Conservation (phyloP, 73 alveolate genomes). For the Paramecium biaurelia region DNA sequence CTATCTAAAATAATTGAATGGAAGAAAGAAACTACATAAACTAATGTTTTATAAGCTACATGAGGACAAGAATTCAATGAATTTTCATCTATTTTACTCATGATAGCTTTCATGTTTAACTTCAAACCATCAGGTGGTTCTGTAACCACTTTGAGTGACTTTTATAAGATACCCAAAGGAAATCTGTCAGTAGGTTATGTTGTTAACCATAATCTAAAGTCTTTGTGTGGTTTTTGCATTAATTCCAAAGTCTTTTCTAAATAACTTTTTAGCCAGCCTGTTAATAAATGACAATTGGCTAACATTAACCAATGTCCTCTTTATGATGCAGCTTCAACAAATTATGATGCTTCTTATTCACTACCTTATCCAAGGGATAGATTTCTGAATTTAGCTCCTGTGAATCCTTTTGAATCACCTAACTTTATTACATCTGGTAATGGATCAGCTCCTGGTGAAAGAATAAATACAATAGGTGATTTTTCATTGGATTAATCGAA, state of each 20-base stretch:
- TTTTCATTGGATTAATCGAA: slow-evolving; percentile 92
- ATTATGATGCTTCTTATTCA: slow-evolving; percentile 87
- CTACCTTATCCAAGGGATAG: slow-evolving; percentile 92
- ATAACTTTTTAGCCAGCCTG: slow-evolving; percentile 88
- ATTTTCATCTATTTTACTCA: slow-evolving; percentile 86
- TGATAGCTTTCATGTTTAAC: slow-evolving; percentile 83
- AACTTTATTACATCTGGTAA: not conserved
- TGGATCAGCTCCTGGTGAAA: slow-evolving; percentile 99
- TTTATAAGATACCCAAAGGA: slow-evolving; percentile 96
- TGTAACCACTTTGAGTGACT: slow-evolving; percentile 92
- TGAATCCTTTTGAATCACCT: slow-evolving; percentile 64
- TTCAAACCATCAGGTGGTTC: slow-evolving; percentile 97
- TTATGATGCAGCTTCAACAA: slow-evolving; percentile 82
- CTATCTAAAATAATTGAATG: slow-evolving; percentile 96
- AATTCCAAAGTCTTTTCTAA: slow-evolving; percentile 91
- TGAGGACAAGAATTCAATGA: slow-evolving; percentile 82
- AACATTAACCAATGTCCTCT: slow-evolving; percentile 96
- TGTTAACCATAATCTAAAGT: slow-evolving; percentile 97
- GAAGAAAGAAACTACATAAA: slow-evolving; percentile 96
- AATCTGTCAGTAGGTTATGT: slow-evolving; percentile 90
- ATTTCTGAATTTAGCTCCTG: slow-evolving; percentile 80
- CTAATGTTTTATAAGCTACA: slow-evolving; percentile 87
- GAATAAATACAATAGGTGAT: slow-evolving; percentile 91
- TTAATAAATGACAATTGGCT: slow-evolving; percentile 96
- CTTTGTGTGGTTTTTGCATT: slow-evolving; percentile 76